A percentile compares a stretch with the other conserved stretches of the same genome.
Conservation (phyloP, 208 protist species). For the Acanthamoeba culbertsoni region DNA sequence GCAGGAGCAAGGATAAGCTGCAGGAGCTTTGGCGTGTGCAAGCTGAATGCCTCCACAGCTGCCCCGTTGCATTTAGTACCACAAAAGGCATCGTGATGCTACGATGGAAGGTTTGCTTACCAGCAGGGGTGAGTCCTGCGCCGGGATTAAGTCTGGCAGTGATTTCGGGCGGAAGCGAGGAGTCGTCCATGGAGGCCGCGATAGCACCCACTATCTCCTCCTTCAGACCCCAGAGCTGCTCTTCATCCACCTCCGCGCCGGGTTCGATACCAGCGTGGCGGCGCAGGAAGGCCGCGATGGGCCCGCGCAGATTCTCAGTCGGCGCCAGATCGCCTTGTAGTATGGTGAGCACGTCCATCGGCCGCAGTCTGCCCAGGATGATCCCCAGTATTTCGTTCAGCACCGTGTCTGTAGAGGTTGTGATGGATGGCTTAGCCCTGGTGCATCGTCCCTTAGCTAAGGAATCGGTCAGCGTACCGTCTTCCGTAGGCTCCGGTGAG, state of each 20-base stretch:
- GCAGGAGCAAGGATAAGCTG: not conserved
- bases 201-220: not conserved
- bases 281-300: slow-evolving; percentile 20
- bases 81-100: not conserved
- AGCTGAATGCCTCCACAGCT: not conserved
- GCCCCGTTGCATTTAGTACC: not conserved
- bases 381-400: not conserved
- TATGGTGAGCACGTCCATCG: not conserved
- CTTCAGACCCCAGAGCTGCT: slow-evolving; percentile 22
- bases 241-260: not conserved
- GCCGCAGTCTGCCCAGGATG: not conserved
- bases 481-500: not conserved
- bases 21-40: not conserved
- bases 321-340: slow-evolving; percentile 1
- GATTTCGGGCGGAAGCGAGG: not conserved
- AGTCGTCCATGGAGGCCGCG: slow-evolving; percentile 12
- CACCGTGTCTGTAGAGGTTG: not conserved
- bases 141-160: not conserved
- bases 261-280: slow-evolving; percentile 12
- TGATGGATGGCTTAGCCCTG: not conserved
- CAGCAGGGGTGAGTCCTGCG: not conserved
- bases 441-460: not conserved
- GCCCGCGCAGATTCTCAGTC: not conserved
- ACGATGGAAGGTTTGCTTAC: not conserved
- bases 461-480: not conserved